phyloP scores from a whole-genome alignment of 768 basidiomycete species.

The Auriscalpium microsporum region DNA sequence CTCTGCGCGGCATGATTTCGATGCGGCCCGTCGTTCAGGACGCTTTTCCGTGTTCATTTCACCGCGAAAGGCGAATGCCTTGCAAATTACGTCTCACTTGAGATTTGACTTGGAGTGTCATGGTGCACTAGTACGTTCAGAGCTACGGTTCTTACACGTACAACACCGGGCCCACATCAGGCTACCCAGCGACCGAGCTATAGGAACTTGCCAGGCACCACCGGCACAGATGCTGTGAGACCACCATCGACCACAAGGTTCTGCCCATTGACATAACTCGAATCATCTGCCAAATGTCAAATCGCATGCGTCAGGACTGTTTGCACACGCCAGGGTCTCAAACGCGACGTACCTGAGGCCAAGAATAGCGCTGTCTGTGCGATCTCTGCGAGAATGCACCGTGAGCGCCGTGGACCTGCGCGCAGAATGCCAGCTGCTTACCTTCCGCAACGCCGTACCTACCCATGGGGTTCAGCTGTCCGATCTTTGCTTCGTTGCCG shows the following conservation, averaged over 20 bases:
- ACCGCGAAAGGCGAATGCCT: no score
- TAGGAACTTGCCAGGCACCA: conserved; percentile 67
- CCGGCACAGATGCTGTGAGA: conserved; percentile 69
- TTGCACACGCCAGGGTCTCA: no score
- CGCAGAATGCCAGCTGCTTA: conserved; percentile 22
- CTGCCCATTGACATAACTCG: conserved; percentile 90
- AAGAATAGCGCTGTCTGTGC: conserved; percentile 81
- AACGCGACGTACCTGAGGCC: conserved; percentile 55
- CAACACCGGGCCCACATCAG: no score
- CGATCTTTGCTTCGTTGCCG: conserved; percentile 70
- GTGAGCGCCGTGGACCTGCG: conserved; percentile 6
- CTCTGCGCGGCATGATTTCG: no score
- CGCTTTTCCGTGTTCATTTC: no score
- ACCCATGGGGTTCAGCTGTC: conserved; percentile 75
- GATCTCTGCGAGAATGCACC: conserved; percentile 49
- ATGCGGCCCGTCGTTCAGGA: no score
- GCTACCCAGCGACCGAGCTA: conserved; percentile 18
- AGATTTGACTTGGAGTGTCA: no score
- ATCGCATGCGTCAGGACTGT: neutral
- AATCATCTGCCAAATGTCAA: conserved; percentile 48
- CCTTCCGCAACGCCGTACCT: conserved; percentile 79
- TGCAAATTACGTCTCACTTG: no score
- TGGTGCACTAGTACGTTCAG: no score
- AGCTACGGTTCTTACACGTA: no score
- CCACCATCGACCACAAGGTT: conserved; percentile 85